Evolutionary conservation across 257 asterid species (phyloP), one percentile per base, ranked within the genome.

Genomic region (Mentha longifolia): DNA sequence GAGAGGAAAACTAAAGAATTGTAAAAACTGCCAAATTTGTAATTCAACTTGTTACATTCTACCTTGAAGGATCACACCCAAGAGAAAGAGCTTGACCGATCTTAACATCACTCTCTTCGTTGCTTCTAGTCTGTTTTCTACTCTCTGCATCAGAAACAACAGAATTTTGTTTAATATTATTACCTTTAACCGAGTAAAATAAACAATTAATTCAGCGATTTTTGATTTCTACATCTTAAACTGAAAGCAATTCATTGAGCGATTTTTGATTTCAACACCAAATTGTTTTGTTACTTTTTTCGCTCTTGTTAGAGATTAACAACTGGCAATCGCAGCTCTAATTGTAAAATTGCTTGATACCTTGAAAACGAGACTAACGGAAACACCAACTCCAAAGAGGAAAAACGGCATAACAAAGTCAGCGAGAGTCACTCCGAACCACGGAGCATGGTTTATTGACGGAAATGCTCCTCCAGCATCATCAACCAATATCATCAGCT

Each of bases 341-440:
- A 68, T 68, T 16, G 19, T 65, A 61, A 54, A 47, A 46, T 25
- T 61, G 39, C 17, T 45, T 2, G 61, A 74, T 80, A 90, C 98
- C 98, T 90, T 88, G 81, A 88, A 86, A 19, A 88, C 96, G n/a
- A 92, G 86, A 70, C 92, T 79, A 33, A 84, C 86, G 7, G 98
- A 90, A 55, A 87, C 89, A 45, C 98, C 98, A 37, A 92, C 98
- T 33, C 84, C 88, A 61, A 92, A 85, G 74, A 92, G 97, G 77
- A 90, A 92, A 84, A 90, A 90, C 11, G 98, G 98, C 98, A 92
- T 92, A 64, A 92, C 98, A 64, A 92, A 92, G 78, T 92, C 98
- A 0, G 98, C 98, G 56, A 90, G 91, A 28, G 96, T 92, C 69
- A 90, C 89, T 31, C 98, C 98, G 45, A 89, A 86, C 98, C 98